Evolutionary conservation across 495 filamentous ascomycete species (phyloP), one percentile per base, ranked within the genome.

Genomic region (Tuber brumale): DNA sequence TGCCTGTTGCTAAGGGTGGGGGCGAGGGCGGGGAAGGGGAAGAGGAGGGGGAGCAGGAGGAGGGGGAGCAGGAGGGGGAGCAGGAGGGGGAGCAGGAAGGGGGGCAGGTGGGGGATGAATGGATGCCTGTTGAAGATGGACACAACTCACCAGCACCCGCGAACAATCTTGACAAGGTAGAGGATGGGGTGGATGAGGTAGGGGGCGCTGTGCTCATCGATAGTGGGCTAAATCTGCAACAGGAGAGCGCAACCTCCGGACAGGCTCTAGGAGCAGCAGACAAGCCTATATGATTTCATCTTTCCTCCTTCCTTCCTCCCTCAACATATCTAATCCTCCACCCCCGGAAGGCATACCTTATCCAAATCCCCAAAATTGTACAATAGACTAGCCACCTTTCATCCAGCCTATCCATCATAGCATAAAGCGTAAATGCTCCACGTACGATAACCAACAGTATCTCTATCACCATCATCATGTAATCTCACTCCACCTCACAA

Each of bases 161-260:
- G 91, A 89, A 84, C 89, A 76, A 85, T 87, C 57, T 81, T 86
- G 70, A 21, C 23, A 27, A 14, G 23, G 27, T 5, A 21, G 27
- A 35, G 2, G 57, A 66, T 66, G 14, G 35, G 57, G 16, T 66
- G 27, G 57, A 7, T 4, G 57, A 18, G 35, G 35, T 19, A 66
- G 57, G 35, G 57, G 27, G 35, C 7, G 57, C 12, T 35, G 14
- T 35, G 27, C 27, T 66, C 57, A 35, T 35, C 12, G 57, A 66
- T 66, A 12, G 5, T 35, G 57, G 14, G 57, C 31, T 10, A 27
- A 27, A 8, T 35, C 18, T 27, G 19, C 27, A 66, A 35, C 27
- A 66, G 57, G 31, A 66, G 57, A 35, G 31, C 14, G 19, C 57
- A 35, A 66, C 27, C 27, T 35, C 27, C 14, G 57, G 57, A 35